phyloP scores from a whole-genome alignment of 2,329 filamentous ascomycete genomes.

The Aureobasidium sp. region DNA sequence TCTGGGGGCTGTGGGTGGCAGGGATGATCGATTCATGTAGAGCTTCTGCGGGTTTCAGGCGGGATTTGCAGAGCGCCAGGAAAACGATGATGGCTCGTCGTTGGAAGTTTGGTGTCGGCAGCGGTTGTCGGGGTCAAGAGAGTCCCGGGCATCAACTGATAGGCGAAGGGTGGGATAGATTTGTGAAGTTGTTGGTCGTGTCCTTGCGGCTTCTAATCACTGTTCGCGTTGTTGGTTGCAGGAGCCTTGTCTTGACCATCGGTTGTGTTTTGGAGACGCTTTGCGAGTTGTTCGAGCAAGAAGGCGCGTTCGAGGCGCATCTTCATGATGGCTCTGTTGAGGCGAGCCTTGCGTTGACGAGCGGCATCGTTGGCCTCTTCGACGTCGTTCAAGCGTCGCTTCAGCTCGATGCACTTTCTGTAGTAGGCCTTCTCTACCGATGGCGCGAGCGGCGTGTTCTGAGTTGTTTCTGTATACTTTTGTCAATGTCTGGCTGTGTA shows the following conservation, averaged over 20 bases:
- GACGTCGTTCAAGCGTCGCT: slow-evolving; percentile 83
- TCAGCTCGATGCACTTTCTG: slow-evolving; percentile 90
- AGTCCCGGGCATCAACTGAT: too few relatives aligned
- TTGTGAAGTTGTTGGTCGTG: neutral
- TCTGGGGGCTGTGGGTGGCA: neutral
- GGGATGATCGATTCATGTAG: neutral
- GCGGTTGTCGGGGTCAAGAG: too few relatives aligned
- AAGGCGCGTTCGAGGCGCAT: slow-evolving; percentile 75
- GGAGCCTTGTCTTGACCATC: neutral
- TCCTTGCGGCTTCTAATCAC: neutral
- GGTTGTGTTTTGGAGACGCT: slow-evolving; percentile 22
- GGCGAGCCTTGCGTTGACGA: slow-evolving; percentile 67
- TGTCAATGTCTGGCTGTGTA: neutral
- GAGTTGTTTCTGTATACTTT: slow-evolving; percentile 14
- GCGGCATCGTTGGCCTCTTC: slow-evolving; percentile 85
- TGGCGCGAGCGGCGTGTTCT: slow-evolving; percentile 56
- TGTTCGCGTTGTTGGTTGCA: neutral
- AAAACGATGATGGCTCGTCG: too few relatives aligned
- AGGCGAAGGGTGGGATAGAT: too few relatives aligned
- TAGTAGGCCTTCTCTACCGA: slow-evolving; percentile 95
- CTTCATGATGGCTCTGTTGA: slow-evolving; percentile 83
- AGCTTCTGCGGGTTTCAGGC: too few relatives aligned
- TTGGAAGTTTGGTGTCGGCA: too few relatives aligned
- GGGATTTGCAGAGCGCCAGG: too few relatives aligned
- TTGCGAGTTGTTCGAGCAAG: slow-evolving; percentile 42